phyloP scores from a whole-genome alignment of 176 grass and related monocot species.

The Zoysia japonica region DNA sequence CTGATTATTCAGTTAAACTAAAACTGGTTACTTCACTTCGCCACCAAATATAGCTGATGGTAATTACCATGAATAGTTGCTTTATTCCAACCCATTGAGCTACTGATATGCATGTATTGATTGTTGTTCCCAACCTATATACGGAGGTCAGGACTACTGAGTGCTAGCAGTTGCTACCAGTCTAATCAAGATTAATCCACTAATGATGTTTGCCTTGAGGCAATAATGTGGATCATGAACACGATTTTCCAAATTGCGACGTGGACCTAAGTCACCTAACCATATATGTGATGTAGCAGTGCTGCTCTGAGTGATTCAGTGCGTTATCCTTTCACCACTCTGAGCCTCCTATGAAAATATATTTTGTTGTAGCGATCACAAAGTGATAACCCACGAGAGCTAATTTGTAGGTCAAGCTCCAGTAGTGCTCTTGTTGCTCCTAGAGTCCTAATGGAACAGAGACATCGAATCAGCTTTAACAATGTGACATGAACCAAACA shows the following conservation, averaged over 20 bases:
- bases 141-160: background rate
- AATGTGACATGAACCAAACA: conserved; percentile 58
- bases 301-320: background rate
- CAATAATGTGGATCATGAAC: conserved; percentile 26
- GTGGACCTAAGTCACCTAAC: conserved; percentile 51
- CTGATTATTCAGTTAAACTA: conserved; percentile 3
- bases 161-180: conserved; percentile 34
- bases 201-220: conserved; percentile 35
- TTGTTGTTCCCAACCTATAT: conserved; percentile 14
- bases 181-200: conserved; percentile 43
- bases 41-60: background rate
- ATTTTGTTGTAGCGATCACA: conserved; percentile 15
- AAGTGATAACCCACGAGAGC: conserved; percentile 17
- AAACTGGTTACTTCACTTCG: background rate
- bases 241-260: conserved; percentile 23
- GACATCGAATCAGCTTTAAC: conserved; percentile 28
- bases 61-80: background rate
- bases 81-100: conserved; percentile 27
- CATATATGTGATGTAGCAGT: conserved; percentile 14
- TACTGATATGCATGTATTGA: conserved; percentile 24
- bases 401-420: conserved; percentile 52
- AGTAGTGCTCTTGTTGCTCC: conserved; percentile 30
- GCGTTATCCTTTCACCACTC: conserved; percentile 21
- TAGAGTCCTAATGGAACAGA: conserved; percentile 15
- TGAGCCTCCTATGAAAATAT: conserved; percentile 8